Evolutionary conservation across 2,329 filamentous ascomycete species (phyloP), one percentile per base, ranked within the genome.

Genomic region (Fusarium oligoseptatum): DNA sequence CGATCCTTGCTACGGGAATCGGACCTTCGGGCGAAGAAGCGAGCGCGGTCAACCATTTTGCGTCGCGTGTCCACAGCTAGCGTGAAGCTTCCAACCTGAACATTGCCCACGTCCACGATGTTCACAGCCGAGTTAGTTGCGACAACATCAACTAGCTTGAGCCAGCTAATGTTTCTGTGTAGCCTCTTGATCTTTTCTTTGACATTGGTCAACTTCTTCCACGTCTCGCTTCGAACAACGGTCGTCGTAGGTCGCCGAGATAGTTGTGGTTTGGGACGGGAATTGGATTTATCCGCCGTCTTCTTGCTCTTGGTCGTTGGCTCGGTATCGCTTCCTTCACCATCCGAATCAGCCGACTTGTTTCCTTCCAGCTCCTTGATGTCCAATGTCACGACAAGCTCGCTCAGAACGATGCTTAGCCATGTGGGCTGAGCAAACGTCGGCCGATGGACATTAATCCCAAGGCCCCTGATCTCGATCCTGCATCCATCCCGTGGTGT

Each of bases 361-460:
- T 85, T 85, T 29, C 85, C 85, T 75, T 90, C 89, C 48, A 97
- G 83, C 57, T 91, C 89, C 70, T 90, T 89, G 55, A 95, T 86
- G 80, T 99, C 94, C 50, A 98, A 82, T 0, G 94, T 97, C 60
- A 99, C 88, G 60, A 92, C 93, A 60, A 98, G 87, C 81, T 98
- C 97, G 78, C 91, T 94, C 69, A 99, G 85, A 10, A 97, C 94
- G 60, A 99, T 88, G 82, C 95, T 98, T 78, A 98, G 87, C 95
- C 96, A 98, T 72, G 97, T 98, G 52, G 97, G 97, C 82, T 98
- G 95, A 56, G 96, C 95, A 84, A 99, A 98, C 7, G 97, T 98
- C 14, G 97, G 97, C 6, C 95, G 92, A 84, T 99, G 97, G 73
- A 98, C 84, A 67, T 94, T 93, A 78, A 99, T 88, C 52, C 97